Base-by-base conservation (phyloP, 305 asterid genomes). In the Andrographis paniculata region DNA sequence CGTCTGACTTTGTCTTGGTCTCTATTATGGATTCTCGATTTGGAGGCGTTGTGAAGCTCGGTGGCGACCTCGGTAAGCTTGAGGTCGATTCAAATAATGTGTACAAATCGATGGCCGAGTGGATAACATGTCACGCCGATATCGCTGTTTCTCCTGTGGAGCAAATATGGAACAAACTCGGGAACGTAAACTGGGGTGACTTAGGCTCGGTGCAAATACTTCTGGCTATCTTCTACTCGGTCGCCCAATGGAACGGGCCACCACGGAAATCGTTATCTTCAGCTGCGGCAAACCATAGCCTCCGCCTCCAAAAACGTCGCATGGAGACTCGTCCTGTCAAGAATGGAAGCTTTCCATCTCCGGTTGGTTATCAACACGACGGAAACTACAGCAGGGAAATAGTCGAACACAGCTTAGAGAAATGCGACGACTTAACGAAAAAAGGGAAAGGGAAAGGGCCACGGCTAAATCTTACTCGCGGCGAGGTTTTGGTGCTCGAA, bases 161-260 rank as follows among this genome's bases (percentile, higher is more conserved):
- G 45, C 78, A 61, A 37, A 62, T 85, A 55, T 85, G 95, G 95
- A 85, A 81, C 80, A 74, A 71, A 73, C 82, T 85, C 1, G 95
- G 95, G 48, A 85, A 85, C 42, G 91, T 74, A 14, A 85, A 85
- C 59, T 85, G 94, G 95, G 78, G 95, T 2, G 95, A 85, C 56
- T 24, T 81, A 47, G 95, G 87, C 46, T 70, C 81, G 5, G 45
- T 85, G 28, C 91, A 82, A 63, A 49, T 82, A 45, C 82, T 85
- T 66, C 55, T 76, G 42, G 84, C 94, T 0, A 63, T 75, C 15
- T 82, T 76, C 59, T 50, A 77, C 71, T 82, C 94, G 1, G 71
- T 85, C 20, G 57, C 64, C 4, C 91, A 77, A 37, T 79, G 87
- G 74, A 57, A 51, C 20, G 95, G 95, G 24, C 91, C 80, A 0